These are phyloP conservation scores for Myxozyma nipponensis DNA, from an alignment of 805 yeast genomes.

Conservation along the genomic window DNA sequence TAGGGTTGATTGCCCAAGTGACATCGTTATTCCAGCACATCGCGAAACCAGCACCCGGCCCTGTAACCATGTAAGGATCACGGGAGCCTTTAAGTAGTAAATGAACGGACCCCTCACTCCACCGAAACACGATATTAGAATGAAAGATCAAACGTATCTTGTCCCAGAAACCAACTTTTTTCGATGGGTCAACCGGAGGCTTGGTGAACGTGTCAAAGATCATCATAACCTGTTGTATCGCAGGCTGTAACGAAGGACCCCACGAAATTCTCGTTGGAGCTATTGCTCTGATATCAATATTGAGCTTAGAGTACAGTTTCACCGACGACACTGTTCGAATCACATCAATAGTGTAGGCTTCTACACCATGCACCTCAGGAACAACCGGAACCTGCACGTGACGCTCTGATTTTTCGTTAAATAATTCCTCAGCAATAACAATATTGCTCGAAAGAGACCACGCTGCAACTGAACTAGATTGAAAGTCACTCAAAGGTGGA, in stretches of 20 bases:
- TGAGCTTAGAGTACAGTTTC: conserved; percentile 63
- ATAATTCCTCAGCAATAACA: conserved; percentile 63
- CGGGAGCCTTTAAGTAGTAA: conserved; percentile 48
- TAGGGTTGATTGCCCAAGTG: conserved; percentile 55
- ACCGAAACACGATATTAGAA: conserved; percentile 53
- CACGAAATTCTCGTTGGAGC: conserved; percentile 67
- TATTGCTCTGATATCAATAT: conserved; percentile 51
- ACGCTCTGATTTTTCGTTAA: conserved; percentile 53
- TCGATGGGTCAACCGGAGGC: conserved; percentile 84
- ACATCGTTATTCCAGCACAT: conserved; percentile 67
- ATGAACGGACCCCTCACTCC: conserved; percentile 41
- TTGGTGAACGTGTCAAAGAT: conserved; percentile 80
- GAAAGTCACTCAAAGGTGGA: conserved; percentile 48
- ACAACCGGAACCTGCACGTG: conserved; percentile 60
- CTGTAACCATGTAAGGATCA: conserved; percentile 71
- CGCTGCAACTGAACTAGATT: conserved; percentile 34
- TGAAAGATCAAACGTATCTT: conserved; percentile 73
- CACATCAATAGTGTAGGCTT: conserved; percentile 53
- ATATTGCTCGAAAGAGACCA: conserved; percentile 56
- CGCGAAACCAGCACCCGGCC: conserved; percentile 69
- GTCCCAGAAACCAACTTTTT: conserved; percentile 89
- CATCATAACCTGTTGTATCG: conserved; percentile 72
- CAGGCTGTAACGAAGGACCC: conserved; percentile 83
- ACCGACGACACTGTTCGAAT: conserved; percentile 74
- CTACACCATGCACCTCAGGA: conserved; percentile 35